A percentile compares a stretch with the other conserved stretches of the same genome.
Conservation (phyloP, 1,284 basidiomycete species). For the Austroboletus novae-zelandiae region DNA sequence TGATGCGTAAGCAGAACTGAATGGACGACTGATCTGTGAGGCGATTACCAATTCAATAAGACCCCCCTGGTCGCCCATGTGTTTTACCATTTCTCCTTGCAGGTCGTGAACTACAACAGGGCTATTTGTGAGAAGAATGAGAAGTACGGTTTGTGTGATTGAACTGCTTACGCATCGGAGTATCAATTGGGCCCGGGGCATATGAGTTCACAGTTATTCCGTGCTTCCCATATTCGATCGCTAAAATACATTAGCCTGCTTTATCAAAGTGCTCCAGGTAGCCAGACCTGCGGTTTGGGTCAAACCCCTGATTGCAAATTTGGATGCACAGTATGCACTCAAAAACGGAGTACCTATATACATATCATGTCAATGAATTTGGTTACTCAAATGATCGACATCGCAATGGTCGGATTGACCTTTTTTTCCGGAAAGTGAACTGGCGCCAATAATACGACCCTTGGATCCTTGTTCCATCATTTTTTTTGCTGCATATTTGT, state of each 20-base stretch:
- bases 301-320: conserved; percentile 36
- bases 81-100: conserved; percentile 15
- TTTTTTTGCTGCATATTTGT: conserved; percentile 37
- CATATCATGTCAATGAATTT: background rate
- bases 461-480: conserved; percentile 39
- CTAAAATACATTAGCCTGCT: conserved; percentile 18
- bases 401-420: conserved; percentile 13
- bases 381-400: background rate
- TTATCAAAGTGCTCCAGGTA: background rate
- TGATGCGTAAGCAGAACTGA: background rate
- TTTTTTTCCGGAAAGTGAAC: conserved; percentile 35
- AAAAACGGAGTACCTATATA: conserved; percentile 5
- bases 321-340: conserved; percentile 30
- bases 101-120: conserved; percentile 16
- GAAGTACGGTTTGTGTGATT: background rate
- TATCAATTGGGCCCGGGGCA: conserved; percentile 43
- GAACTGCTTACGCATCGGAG: conserved; percentile 29
- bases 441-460: conserved; percentile 39
- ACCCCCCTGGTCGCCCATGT: conserved; percentile 15
- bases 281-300: conserved; percentile 27
- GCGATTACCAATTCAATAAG: conserved; percentile 11
- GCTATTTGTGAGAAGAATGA: too few species aligned
- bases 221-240: conserved; percentile 39
- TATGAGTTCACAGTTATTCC: conserved; percentile 53
- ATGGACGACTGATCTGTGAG: background rate